phyloP scores from a whole-genome alignment of 257 asterid genomes.

The Salvia miltiorrhiza region DNA sequence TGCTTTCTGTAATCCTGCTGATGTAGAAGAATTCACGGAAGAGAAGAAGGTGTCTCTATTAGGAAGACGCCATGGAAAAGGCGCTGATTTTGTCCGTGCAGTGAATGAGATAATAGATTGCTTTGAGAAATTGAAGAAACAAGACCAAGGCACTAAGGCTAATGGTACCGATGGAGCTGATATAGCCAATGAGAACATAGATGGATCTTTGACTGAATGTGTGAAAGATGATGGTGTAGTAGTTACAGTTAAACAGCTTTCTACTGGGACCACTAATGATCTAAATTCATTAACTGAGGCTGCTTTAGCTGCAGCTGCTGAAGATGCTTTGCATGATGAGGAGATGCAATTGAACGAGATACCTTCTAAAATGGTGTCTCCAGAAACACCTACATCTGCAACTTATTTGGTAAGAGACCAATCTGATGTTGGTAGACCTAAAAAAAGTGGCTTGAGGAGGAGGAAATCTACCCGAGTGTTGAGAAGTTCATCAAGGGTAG shows the following conservation, averaged over 20 bases:
- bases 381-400: conserved; percentile 30
- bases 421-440: conserved; percentile 38
- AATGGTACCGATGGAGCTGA: conserved; percentile 35
- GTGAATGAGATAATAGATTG: conserved; percentile 68
- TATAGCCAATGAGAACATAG: conserved; percentile 34
- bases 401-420: conserved; percentile 49
- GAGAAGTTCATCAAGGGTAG: conserved; percentile 58
- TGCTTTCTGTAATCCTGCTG: conserved; percentile 92
- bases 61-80: conserved; percentile 83
- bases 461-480: conserved; percentile 50
- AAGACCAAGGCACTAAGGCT: conserved; percentile 35
- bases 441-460: conserved; percentile 35
- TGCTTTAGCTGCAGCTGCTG: conserved; percentile 52
- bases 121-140: conserved; percentile 66
- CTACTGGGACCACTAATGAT: conserved; percentile 41
- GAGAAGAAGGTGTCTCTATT: conserved; percentile 74
- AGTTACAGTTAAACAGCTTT: conserved; percentile 30
- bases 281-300: conserved; percentile 50
- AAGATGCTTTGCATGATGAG: conserved; percentile 41
- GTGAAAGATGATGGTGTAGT: conserved; percentile 39
- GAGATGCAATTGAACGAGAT: conserved; percentile 38
- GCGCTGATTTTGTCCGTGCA: conserved; percentile 86
- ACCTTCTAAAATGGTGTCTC: conserved; percentile 26
- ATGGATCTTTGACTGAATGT: conserved; percentile 37
- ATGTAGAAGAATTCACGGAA: conserved; percentile 88